Evolutionary conservation across 176 grass and related monocot species (phyloP).

Genomic region (Phyllostachys edulis): DNA sequence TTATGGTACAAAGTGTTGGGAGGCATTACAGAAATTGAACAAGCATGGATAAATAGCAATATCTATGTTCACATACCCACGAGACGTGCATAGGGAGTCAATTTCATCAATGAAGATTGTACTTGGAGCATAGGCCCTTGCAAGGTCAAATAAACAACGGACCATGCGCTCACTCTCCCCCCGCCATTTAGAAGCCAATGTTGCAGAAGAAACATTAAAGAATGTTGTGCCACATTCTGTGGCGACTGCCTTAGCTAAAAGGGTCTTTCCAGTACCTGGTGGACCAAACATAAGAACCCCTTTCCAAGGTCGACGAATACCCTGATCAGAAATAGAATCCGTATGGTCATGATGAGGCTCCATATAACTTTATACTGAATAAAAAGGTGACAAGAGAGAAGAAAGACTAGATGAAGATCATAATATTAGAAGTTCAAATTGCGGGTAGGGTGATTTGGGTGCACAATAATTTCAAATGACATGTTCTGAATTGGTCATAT

Average conservation of each 20-base stretch:
- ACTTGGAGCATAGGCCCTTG: conserved; percentile 92
- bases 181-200: conserved; percentile 96
- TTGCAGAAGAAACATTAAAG: conserved; percentile 99
- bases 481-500: not conserved
- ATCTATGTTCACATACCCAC: conserved; percentile 64
- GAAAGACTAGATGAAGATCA: conserved; percentile 2
- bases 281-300: conserved; percentile 99
- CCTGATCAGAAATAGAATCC: conserved; percentile 50
- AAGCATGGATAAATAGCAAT: not conserved
- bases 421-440: conserved; percentile 3
- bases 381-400: conserved; percentile 8
- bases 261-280: conserved; percentile 95
- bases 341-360: not conserved
- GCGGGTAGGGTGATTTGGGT: not conserved
- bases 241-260: conserved; percentile 97
- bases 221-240: conserved; percentile 99
- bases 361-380: conserved; percentile 21
- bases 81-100: conserved; percentile 90
- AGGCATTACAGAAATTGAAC: not conserved
- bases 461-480: not conserved
- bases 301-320: conserved; percentile 99
- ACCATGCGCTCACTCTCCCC: conserved; percentile 98
- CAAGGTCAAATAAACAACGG: conserved; percentile 88
- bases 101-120: conserved; percentile 99
- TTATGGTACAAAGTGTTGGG: conserved; percentile 5